A percentile compares a stretch with the other conserved stretches of the same genome.
phyloP scores from a whole-genome alignment of 768 basidiomycete genomes.

The Naganishia onofrii region DNA sequence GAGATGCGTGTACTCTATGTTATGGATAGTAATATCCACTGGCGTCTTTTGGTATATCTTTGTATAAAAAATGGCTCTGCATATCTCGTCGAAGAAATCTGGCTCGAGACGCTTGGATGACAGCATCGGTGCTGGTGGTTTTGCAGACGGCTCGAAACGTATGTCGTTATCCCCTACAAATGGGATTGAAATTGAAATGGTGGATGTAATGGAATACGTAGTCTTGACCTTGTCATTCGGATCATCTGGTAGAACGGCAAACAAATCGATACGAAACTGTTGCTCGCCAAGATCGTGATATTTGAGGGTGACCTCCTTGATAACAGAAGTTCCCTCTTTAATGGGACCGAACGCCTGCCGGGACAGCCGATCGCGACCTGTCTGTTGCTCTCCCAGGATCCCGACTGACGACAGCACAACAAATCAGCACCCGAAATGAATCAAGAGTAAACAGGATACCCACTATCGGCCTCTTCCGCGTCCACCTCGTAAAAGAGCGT shows the following conservation, averaged over 20 bases:
- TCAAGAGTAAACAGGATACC: conserved; percentile 64
- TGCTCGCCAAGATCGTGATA: conserved; percentile 67
- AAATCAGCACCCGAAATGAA: background rate
- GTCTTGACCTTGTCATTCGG: conserved; percentile 37
- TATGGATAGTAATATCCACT: conserved; percentile 15
- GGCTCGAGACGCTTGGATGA: background rate
- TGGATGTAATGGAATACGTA: conserved; percentile 56
- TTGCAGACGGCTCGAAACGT: conserved; percentile 57
- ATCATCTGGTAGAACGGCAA: conserved; percentile 56
- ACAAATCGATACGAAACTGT: conserved; percentile 75
- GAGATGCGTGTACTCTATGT: conserved; percentile 6
- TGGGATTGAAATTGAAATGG: conserved; percentile 66
- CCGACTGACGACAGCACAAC: background rate
- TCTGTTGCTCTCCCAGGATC: background rate
- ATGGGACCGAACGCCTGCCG: conserved; percentile 60
- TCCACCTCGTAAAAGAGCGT: conserved; percentile 61
- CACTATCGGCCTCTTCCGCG: conserved; percentile 59
- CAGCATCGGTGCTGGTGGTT: conserved; percentile 36
- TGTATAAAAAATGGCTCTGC: conserved; percentile 6
- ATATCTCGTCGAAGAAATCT: conserved; percentile 23
- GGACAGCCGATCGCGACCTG: background rate
- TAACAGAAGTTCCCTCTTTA: conserved; percentile 59
- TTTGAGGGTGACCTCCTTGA: conserved; percentile 65
- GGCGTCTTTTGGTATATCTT: background rate
- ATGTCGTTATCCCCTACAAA: conserved; percentile 61